Evolutionary conservation across 495 filamentous ascomycete species (phyloP).

Genomic region (Diplogelasinospora grovesii): DNA sequence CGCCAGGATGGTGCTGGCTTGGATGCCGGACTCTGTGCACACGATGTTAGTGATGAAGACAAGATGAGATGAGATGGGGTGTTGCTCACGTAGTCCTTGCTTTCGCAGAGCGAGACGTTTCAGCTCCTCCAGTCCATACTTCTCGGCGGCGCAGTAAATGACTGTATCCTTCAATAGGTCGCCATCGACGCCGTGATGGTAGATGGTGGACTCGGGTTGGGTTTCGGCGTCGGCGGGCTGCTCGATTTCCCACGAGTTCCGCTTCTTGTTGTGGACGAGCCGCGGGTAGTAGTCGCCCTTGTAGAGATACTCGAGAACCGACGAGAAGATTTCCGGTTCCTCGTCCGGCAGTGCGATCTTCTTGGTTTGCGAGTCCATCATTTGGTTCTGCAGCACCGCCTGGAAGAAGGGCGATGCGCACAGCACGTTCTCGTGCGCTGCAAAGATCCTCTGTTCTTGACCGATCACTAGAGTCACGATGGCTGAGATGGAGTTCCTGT

Average conservation of each 20-base stretch:
- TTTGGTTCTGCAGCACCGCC: slow-evolving; percentile 51
- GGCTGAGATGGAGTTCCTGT: slow-evolving; percentile 56
- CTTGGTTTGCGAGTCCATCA: slow-evolving; percentile 57
- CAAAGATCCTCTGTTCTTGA: slow-evolving; percentile 73
- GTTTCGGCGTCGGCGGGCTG: slow-evolving; percentile 39
- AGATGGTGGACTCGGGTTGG: slow-evolving; percentile 68
- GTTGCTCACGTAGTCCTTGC: slow-evolving; percentile 60
- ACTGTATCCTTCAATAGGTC: slow-evolving; percentile 80
- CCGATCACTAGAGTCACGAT: slow-evolving; percentile 79
- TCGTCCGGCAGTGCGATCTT: slow-evolving; percentile 76
- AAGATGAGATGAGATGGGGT: not conserved
- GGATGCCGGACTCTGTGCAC: slow-evolving; percentile 61
- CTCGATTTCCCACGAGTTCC: slow-evolving; percentile 67
- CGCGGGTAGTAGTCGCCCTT: slow-evolving; percentile 85
- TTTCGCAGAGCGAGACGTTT: slow-evolving; percentile 79
- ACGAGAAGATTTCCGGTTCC: slow-evolving; percentile 84
- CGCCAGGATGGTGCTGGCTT: slow-evolving; percentile 74
- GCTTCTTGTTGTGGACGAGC: slow-evolving; percentile 61
- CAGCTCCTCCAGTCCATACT: slow-evolving; percentile 72
- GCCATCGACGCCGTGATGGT: slow-evolving; percentile 55
- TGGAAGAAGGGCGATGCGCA: slow-evolving; percentile 71
- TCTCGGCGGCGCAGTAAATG: slow-evolving; percentile 83
- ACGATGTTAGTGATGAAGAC: not conserved
- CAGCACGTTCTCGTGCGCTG: slow-evolving; percentile 83
- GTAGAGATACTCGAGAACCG: slow-evolving; percentile 86